Evolutionary conservation across 805 yeast genomes (phyloP), one percentile per base, ranked within the genome.

Genomic region (Saturnispora bothae): DNA sequence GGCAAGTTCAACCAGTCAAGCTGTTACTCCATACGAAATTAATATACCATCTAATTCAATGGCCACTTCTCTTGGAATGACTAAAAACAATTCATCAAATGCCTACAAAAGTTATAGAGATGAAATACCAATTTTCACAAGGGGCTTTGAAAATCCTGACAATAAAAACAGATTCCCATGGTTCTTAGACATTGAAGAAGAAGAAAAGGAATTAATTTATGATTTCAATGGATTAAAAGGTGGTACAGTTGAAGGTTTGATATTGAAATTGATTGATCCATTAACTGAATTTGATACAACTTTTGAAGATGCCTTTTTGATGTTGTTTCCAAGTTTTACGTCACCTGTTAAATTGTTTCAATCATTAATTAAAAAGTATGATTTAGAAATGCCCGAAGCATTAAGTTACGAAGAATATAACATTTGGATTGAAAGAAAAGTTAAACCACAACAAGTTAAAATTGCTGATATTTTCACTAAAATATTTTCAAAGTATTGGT

Each of bases 331-430:
- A 27, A 75, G 88, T 25, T 82, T 86, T 54, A 70, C 79, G 63
- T 67, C 80, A 3, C 69, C 92, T 2, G 57, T 68, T 8, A 81
- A 78, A 37, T 63, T 88, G 27, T 61, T 83, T 31, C 66, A 68
- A 29, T 53, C 71, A 31, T 59, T 84, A 48, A 69, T 82, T 23
- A 68, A 69, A 28, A 65, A 94, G 39, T 89, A 78, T 57, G 69
- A 76, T 39, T 59, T 74, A 13, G 73, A 73, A 44, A 92, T 95
- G 17, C 96, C 96, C 0, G 95, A 83, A 50, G 95, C 94, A 0
- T 60, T 89, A 43, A 74, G 83, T 42, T 83, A 76, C 51, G 94
- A 81, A 44, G 94, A 84, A 50, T 83, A 82, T 54, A 73, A 75
- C 32, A 59, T 68, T 8, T 85, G 96, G 96, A 66, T 76, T 8